Percentiles rank a stretch among this genome's conserved stretches.
Evolutionary conservation across 1,284 basidiomycete species (phyloP).

Genomic region (Retiboletus flavoniger): DNA sequence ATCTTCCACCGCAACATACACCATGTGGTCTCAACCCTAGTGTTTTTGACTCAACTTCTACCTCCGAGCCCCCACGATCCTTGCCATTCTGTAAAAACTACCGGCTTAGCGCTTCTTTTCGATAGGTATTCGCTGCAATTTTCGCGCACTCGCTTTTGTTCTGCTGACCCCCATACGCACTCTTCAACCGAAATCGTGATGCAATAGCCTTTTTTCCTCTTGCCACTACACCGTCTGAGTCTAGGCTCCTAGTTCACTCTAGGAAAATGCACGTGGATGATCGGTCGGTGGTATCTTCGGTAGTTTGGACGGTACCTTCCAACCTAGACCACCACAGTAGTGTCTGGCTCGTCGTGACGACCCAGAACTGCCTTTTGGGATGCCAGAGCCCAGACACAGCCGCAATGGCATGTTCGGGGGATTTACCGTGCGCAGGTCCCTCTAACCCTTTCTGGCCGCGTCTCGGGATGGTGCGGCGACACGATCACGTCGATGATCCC

Average conservation of each 20-base stretch:
- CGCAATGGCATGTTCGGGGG: conserved; percentile 6
- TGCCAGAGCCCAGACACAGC: conserved; percentile 8
- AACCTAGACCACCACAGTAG: neutral
- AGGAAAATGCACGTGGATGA: conserved; percentile 7
- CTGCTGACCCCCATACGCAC: neutral
- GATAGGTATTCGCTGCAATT: neutral
- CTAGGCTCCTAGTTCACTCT: conserved; percentile 8
- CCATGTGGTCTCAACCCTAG: conserved; percentile 6
- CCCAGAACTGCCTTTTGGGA: neutral
- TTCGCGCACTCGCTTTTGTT: neutral
- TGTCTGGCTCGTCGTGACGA: neutral
- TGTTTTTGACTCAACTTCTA: conserved; percentile 2
- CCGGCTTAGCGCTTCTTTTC: neutral
- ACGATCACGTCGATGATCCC: conserved; percentile 15
- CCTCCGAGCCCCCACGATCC: conserved; percentile 2
- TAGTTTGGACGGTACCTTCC: conserved; percentile 3
- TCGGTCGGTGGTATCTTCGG: conserved; percentile 27
- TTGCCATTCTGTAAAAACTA: neutral
- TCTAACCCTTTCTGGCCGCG: neutral
- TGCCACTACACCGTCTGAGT: neutral
- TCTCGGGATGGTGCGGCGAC: conserved; percentile 1
- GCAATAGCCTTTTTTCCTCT: neutral
- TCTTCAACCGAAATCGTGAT: conserved; percentile 1
- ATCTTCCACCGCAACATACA: conserved; percentile 5
- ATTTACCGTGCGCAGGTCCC: conserved; percentile 10